Evolutionary conservation across 2,329 filamentous ascomycete genomes (phyloP).

Genomic region (Magnaporthiopsis incrustans): DNA sequence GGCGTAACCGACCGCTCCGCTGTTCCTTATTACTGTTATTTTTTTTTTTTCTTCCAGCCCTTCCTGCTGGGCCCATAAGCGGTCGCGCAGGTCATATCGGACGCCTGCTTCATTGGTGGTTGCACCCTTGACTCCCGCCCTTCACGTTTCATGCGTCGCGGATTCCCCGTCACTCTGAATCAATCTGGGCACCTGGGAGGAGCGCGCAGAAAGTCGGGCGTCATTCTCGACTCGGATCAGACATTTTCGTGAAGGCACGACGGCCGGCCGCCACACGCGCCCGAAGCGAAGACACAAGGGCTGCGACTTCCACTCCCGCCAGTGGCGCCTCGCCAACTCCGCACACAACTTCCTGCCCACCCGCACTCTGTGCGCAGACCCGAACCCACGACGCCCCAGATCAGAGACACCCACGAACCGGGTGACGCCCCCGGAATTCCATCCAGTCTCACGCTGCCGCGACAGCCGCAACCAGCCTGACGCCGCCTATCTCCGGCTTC

Average conservation of each 20-base stretch:
- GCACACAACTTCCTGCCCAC: not conserved
- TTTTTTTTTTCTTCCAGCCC: not conserved
- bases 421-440: not conserved
- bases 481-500: not conserved
- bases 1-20: not conserved
- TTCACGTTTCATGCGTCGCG: conserved; percentile 23
- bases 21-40: not conserved
- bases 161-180: conserved; percentile 14
- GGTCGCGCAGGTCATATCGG: not conserved
- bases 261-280: not conserved
- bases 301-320: not conserved
- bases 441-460: not conserved
- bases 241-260: not conserved
- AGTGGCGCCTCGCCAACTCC: not conserved
- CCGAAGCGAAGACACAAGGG: not conserved
- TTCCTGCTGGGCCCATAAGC: not conserved
- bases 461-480: conserved; percentile 4
- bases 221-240: not conserved
- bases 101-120: conserved; percentile 13
- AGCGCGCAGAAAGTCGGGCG: not conserved
- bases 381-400: not conserved
- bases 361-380: not conserved
- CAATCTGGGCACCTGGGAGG: not conserved
- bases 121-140: conserved; percentile 16
- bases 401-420: not conserved